A percentile compares a stretch with the other conserved stretches of the same genome.
These are phyloP conservation scores for Cinnamomum micranthum DNA, from an alignment of 164 flowering plant genomes.

Conservation along the genomic window DNA sequence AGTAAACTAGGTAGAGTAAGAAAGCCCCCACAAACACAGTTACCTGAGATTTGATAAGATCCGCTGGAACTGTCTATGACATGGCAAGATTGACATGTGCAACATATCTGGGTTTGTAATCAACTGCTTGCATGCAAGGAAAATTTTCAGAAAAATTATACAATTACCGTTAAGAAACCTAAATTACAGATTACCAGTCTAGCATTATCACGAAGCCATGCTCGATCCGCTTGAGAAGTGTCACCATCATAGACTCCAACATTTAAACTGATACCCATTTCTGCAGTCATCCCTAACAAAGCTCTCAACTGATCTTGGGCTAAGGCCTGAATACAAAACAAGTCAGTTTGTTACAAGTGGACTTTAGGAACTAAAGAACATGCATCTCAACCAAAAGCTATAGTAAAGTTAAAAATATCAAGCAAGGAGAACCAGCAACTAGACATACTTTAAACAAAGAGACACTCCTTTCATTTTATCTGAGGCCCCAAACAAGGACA, in stretches of 20 bases:
- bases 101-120: slow-evolving; percentile 99
- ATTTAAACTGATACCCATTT: slow-evolving; percentile 36
- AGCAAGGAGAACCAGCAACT: not conserved
- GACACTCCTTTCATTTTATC: not conserved
- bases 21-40: not conserved
- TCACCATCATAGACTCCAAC: slow-evolving; percentile 96
- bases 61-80: slow-evolving; percentile 62
- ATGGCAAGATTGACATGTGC: slow-evolving; percentile 86
- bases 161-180: slow-evolving; percentile 5
- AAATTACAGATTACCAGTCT: slow-evolving; percentile 58
- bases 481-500: too few relatives aligned
- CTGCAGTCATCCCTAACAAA: slow-evolving; percentile 45
- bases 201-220: slow-evolving; percentile 66
- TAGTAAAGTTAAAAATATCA: not conserved
- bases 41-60: slow-evolving; percentile 86
- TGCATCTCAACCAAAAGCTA: slow-evolving; percentile 2
- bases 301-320: slow-evolving; percentile 93
- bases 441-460: not conserved
- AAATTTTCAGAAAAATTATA: slow-evolving; percentile 15
- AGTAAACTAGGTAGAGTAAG: not conserved
- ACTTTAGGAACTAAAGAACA: not conserved
- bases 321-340: slow-evolving; percentile 56
- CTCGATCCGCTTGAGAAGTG: slow-evolving; percentile 63
- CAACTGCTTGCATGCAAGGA: slow-evolving; percentile 45
- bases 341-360: not conserved